Evolutionary conservation across 106 monocot species (phyloP), one percentile per base, ranked within the genome.

Genomic region (Cymbidium sinense): DNA sequence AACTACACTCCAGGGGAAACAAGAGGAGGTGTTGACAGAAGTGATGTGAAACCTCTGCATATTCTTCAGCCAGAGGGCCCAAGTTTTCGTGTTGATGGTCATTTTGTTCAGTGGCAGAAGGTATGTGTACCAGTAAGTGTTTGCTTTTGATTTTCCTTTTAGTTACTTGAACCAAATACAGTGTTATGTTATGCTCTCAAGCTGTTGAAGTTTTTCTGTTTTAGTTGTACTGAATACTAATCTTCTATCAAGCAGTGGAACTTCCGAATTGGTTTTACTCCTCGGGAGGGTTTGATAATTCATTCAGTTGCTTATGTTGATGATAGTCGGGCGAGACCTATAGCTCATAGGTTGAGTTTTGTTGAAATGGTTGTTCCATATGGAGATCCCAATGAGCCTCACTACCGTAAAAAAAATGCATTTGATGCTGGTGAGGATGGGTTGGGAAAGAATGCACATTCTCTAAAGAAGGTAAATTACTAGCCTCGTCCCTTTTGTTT

Each of bases 361-460:
- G 98, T 99, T 51, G 98, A 99, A 82, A 94, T 99, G 94, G 98
- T 98, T 37, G 98, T 98, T 70, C 94, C 98, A 18, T 98, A 98
- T 88, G 98, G 98, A 61, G 98, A 98, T 85, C 98, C 98, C 54
- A 90, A 94, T 83, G 94, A 99, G 28, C 94, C 98, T 67, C 98
- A 99, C 77, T 99, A 99, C 73, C 88, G 90, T n/a, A n/a, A 41
- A 77, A 99, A 99, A 77, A 99, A 99, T 89, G 92, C 94, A 78
- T 99, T 94, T 87, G 94, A 99, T 92, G 94, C 98, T 51, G 94
- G 98, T 37, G 98, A 99, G 80, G 98, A 99, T 80, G 98, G 98
- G 20, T 84, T 99, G 20, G 98, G 98, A 2, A 94, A 99, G 76
- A 99, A 99, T 87, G 92, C 94, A 62, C 90, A 99, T 61, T 99